These are phyloP conservation scores for Apophysomyces ossiformis DNA, from an alignment of 371 early-diverging fungal genomes.

Conservation along the genomic window DNA sequence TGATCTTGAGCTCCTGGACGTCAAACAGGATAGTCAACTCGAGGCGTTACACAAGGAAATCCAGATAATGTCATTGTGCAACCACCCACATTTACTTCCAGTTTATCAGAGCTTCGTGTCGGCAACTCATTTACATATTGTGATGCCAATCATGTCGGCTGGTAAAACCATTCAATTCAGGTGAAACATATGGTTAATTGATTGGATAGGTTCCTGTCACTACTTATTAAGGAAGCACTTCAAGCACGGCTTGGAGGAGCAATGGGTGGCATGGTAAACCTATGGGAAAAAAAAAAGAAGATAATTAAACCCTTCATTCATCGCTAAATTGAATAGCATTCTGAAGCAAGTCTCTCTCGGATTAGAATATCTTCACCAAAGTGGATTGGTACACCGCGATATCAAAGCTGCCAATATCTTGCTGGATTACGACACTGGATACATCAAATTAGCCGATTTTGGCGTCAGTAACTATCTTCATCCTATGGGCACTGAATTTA, in stretches of 20 bases:
- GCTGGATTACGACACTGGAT: conserved; percentile 70
- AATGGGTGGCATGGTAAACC: conserved; percentile 37
- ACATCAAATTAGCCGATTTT: conserved; percentile 53
- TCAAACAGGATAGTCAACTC: conserved; percentile 30
- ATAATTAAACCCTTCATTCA: neutral
- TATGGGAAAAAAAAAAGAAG: no score
- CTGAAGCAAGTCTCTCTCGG: conserved; percentile 87
- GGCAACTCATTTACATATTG: conserved; percentile 62
- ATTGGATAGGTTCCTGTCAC: conserved; percentile 43
- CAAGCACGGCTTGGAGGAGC: conserved; percentile 40
- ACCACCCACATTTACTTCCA: conserved; percentile 69
- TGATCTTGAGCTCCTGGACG: conserved; percentile 32
- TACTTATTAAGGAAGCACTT: conserved; percentile 33
- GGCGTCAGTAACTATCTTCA: conserved; percentile 46
- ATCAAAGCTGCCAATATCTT: conserved; percentile 94
- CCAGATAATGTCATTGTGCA: conserved; percentile 75
- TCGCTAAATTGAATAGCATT: conserved; percentile 50
- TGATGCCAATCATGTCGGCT: conserved; percentile 70
- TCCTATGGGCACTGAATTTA: conserved; percentile 74
- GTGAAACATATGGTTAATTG: neutral
- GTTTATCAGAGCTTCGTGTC: conserved; percentile 70
- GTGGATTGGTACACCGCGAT: conserved; percentile 94
- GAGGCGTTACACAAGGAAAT: conserved; percentile 61
- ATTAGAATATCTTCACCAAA: conserved; percentile 89
- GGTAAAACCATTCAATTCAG: conserved; percentile 36